Base-by-base conservation (phyloP, 345 rosid species). In the Rhodamnia argentea region DNA sequence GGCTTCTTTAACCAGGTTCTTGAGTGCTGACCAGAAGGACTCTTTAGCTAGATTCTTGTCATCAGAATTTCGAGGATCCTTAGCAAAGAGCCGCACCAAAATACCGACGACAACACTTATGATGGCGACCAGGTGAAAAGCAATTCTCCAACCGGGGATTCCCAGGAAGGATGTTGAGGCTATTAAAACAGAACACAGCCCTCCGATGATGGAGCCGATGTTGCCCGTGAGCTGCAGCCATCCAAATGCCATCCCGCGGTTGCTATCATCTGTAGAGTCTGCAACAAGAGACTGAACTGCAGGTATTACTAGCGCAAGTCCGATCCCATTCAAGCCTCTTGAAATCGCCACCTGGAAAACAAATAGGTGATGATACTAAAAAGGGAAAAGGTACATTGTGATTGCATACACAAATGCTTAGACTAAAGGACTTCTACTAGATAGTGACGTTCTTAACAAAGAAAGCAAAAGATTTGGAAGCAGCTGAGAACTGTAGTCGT, bases 281-380 rank as follows among this genome's bases (percentile, higher is more conserved):
- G 96, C 99, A 2, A 94, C 93, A 52, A 96, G 96, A 15, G 99
- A 97, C 84, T 92, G 95, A 75, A 97, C 92, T 24, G 99, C 97
- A 47, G 99, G 98, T 32, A 89, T 88, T 44, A 94, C 97, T 22
- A 96, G 83, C 3, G 98, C 98, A 60, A 94, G 96, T 53, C 98
- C 99, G 60, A 96, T 92, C 70, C 99, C 98, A 88, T 95, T 97
- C 75, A 97, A 70, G 84, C 95, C 97, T 92, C 99, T 93, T 10
- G 97, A 96, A 26, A 95, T 84, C 3, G 99, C 98, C 42, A 96
- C 96, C 99, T 95, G 86, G 29, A 58, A 58, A 59, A 32, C 15
- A 13, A 50, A 82, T n/a, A 40, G 24, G 84, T 27, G 44, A 82
- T 4, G 26, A 37, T 32, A 9, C 47, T 32, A 10, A 37, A 22